Evolutionary conservation across 2,329 filamentous ascomycete genomes (phyloP), one percentile per base, ranked within the genome.

Genomic region (Penicillium rolfsii): DNA sequence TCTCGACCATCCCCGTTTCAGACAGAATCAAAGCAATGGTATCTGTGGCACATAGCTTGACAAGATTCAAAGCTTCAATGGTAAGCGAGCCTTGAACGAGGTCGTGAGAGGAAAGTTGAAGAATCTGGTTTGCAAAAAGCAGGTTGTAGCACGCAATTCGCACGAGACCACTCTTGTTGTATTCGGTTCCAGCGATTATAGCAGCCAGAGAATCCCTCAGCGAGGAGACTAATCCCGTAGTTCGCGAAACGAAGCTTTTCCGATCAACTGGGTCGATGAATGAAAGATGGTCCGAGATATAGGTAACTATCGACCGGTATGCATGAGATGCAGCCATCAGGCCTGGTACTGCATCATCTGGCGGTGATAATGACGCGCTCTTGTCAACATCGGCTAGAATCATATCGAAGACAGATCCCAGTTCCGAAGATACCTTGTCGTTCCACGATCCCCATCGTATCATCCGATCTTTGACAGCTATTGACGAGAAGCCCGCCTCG

Each of bases 261-360:
- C 85, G 80, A 68, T 87, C 85, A 19, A 86, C 74, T 0, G 81
- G 75, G 67, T 87, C 85, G 33, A 80, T 74, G 64, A 87, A 87
- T 45, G 77, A 77, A 2, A 87, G 67, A 45, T 75, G 75, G 4
- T 78, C 74, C 8, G 81, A 81, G 45, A 82, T 67, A 63, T 86
- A 88, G 26, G 72, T 73, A 33, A 84, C 73, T 24, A 85, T 59
- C 12, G 80, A 80, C 56, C 82, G 76, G 49, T 76, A 78, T 24
- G 69, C 28, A 33, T 55, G 33, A 7, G 50, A 62, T 40, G 52
- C 66, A 30, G 38, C 49, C 11, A 38, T 62, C 35, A 55, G 66
- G 58, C 41, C 66, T 55, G 43, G 64, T 59, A 36, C 56, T 30
- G 56, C 41, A 7, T 16, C 36, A 22, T 33, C 22, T 22, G 61